These are phyloP conservation scores for Luffa aegyptiaca DNA, from an alignment of 306 rosid species.

Conservation along the genomic window DNA sequence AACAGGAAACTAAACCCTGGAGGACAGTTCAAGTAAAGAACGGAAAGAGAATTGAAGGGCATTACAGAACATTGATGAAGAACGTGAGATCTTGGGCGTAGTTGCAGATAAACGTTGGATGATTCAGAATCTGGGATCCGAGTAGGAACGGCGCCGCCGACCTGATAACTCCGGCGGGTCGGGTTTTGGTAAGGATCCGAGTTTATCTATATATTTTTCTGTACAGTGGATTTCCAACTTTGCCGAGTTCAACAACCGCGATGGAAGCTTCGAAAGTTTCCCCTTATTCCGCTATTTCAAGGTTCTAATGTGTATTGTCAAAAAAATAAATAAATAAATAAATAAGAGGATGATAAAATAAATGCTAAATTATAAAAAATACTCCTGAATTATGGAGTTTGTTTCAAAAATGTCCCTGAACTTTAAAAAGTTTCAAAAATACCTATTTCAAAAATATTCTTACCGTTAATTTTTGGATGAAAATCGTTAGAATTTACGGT, in stretches of 20 bases:
- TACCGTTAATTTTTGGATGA: no score
- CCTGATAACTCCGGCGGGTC: not conserved
- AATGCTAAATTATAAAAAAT: no score
- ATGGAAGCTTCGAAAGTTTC: not conserved
- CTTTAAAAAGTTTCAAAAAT: no score
- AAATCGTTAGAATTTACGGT: no score
- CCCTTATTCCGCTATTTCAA: not conserved
- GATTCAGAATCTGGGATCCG: not conserved
- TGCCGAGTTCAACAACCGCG: not conserved
- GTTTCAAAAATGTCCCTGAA: no score
- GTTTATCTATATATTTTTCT: not conserved
- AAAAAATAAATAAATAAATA: no score
- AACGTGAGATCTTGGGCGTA: not conserved
- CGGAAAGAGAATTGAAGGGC: not conserved
- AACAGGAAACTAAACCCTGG: not conserved
- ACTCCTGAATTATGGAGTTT: no score
- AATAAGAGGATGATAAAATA: not conserved
- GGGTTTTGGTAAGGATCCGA: not conserved
- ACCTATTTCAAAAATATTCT: no score
- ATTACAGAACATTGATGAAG: constrained; percentile 6
- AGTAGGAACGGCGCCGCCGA: not conserved
- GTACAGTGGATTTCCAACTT: not conserved
- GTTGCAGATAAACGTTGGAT: not conserved
- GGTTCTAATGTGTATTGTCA: no score
- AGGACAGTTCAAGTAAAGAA: not conserved